Evolutionary conservation across 2,329 filamentous ascomycete genomes (phyloP), one percentile per base, ranked within the genome.

Genomic region (Phialemoniopsis sp.): DNA sequence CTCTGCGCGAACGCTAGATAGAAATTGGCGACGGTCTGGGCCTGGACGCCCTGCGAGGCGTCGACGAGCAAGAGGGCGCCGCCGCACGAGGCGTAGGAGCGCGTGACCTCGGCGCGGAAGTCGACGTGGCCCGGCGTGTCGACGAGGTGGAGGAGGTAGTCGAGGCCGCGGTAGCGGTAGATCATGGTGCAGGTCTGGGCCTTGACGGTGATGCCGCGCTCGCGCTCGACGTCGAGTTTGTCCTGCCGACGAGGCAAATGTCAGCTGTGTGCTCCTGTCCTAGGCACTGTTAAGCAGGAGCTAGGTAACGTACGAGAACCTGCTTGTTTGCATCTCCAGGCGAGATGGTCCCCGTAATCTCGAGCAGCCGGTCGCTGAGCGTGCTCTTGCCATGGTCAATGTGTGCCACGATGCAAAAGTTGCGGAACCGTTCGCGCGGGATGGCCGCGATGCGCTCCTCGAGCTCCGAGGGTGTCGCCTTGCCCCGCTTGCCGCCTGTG

Each of bases 351-450:
- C 93, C 91, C 1, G 93, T 98, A 47, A 94, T 73, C 71, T 98
- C 93, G 46, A 98, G 77, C 39, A 98, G 70, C 3, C 93, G 85
- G 57, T 98, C 93, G 50, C 85, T 91, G 38, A 98, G 80, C 5
- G 93, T 98, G 58, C 87, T 95, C 66, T 98, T 98, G 55, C 93
- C 93, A 80, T 98, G 93, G 62, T 98, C 93, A 58, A 98, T 94
- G 62, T 98, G 93, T 9, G 93, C 93, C 37, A 98, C 91, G 55
- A 98, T 97, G 65, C 93, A 98, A 62, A 98, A 98, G 63, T 98
- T 98, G 46, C 93, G 85, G 51, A 81, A 91, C 15, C 87, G 78
- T 41, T 85, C 80, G 53, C 90, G 84, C 3, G 87, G 87, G 39
- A 91, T 90, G 6, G 78, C 80, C 13, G 80, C 71, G 44, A 91